Base-by-base conservation (phyloP, 192 early-diverging fungal genomes). In the Entomortierella parvispora region DNA sequence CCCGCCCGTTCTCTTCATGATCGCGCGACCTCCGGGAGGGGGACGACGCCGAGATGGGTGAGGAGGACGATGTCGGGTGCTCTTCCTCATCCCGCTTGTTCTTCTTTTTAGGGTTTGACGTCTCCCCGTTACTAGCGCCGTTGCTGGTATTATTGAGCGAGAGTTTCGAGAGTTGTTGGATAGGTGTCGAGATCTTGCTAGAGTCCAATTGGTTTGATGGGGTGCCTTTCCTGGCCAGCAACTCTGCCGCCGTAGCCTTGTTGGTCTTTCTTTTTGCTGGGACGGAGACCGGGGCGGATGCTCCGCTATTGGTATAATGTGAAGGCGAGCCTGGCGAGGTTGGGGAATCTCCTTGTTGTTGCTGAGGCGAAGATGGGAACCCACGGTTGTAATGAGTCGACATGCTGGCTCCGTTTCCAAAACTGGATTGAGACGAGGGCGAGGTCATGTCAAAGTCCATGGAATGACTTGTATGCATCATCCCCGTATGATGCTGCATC, bases 401-500 rank as follows among this genome's bases (percentile, higher is more conserved):
- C 54, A 56, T 25, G 33, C 18, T 29, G 18, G 25, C 18, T 31
- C 32, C 31, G 37, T 40, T 40, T 40, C 28, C 26, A 31, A 56
- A 56, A 10, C 54, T 56, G n/a, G 54, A 32, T 34, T 56, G 54
- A 10, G 71, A 76, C 18, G 71, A 76, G 26, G 71, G 71, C 18
- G 71, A 52, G 32, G 65, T 68, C 49, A 77, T 58, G 44, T 77
- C 74, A 31, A 64, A 77, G 23, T 77, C 74, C 65, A 77, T 77
- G 18, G 56, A 48, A 45, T 53, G 50, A 26, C 33, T 46, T 12
- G 61, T 62, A 15, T 47, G 46, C 8, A 62, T 42, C 22, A 55
- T 26, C 33, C 56, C 59, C 26, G 50, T 50, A 29, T 56, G 60
- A 12, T 15, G 49, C 15, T 48, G 43, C 33, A 34, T 17, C 17